These are phyloP conservation scores for Fusarium sacchari DNA, from an alignment of 2,329 filamentous ascomycete species.

Conservation along the genomic window DNA sequence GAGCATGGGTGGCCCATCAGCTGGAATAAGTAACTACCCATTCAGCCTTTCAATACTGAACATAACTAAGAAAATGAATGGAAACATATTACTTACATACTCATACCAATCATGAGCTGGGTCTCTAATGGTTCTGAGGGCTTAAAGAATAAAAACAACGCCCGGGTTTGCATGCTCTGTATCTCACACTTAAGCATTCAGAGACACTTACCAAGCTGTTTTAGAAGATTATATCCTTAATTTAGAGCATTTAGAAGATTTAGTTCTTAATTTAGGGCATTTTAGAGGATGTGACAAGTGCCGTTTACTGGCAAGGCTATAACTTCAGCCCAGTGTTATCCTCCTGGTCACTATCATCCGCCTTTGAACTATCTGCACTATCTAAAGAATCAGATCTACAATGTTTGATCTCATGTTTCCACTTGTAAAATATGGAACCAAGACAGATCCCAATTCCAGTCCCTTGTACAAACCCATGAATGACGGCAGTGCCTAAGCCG, in stretches of 20 bases:
- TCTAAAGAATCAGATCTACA: not conserved
- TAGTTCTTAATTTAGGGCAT: not conserved
- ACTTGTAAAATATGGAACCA: not conserved
- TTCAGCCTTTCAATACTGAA: not conserved
- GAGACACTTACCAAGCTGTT: not conserved
- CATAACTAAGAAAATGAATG: not conserved
- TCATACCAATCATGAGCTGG: not conserved
- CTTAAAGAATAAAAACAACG: not conserved
- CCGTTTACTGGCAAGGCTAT: not conserved
- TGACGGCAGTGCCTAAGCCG: constrained; percentile 39
- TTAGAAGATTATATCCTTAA: not conserved
- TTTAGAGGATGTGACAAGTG: not conserved
- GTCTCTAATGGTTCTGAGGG: not conserved
- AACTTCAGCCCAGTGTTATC: not conserved
- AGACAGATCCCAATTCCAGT: not conserved
- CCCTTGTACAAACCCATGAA: constrained; percentile 30
- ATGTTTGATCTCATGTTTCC: not conserved
- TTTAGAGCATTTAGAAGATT: not conserved
- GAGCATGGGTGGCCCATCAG: not conserved
- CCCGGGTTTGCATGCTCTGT: not conserved
- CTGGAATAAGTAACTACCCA: not conserved
- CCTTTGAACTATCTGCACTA: not conserved
- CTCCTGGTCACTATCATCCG: not conserved
- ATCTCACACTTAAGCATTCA: not conserved
- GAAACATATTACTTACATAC: not conserved